A percentile compares a stretch with the other conserved stretches of the same genome.
phyloP scores from a whole-genome alignment of 768 basidiomycete species.

The Pisolithus microcarpus region DNA sequence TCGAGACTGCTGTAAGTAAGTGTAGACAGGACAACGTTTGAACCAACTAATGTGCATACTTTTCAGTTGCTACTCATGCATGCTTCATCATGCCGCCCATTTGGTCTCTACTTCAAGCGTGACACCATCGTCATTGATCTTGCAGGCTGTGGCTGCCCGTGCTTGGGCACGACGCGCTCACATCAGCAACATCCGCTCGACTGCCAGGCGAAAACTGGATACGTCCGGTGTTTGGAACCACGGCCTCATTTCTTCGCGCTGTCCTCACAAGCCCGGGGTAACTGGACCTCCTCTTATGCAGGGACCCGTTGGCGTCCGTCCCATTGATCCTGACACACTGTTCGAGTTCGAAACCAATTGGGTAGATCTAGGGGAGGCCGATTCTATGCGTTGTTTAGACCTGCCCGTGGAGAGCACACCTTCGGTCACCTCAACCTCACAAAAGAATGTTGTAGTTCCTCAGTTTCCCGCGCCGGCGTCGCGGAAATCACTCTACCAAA shows the following conservation, averaged over 20 bases:
- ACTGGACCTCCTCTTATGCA: not conserved
- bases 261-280: not conserved
- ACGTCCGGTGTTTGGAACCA: not conserved
- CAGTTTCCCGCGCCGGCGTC: constrained; percentile 26
- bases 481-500: constrained; percentile 29
- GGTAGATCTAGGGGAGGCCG: constrained; percentile 19
- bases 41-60: not conserved
- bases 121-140: constrained; percentile 31
- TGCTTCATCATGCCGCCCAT: constrained; percentile 34
- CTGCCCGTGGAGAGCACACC: constrained; percentile 1
- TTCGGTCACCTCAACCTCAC: constrained; percentile 2
- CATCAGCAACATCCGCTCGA: not conserved
- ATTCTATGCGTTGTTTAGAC: constrained; percentile 3
- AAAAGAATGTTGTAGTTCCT: constrained; percentile 1
- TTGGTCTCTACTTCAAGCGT: constrained; percentile 11
- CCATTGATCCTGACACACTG: constrained; percentile 19
- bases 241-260: not conserved
- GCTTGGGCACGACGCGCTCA: constrained; percentile 36
- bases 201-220: not conserved
- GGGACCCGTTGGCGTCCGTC: constrained; percentile 1
- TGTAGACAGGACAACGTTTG: not conserved
- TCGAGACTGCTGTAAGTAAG: constrained; percentile 5
- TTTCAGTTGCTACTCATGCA: constrained; percentile 26
- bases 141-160: constrained; percentile 44
- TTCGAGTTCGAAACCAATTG: constrained; percentile 19